Conservation (phyloP, 1,139 yeast genomes). For the Hansenula anomala region DNA sequence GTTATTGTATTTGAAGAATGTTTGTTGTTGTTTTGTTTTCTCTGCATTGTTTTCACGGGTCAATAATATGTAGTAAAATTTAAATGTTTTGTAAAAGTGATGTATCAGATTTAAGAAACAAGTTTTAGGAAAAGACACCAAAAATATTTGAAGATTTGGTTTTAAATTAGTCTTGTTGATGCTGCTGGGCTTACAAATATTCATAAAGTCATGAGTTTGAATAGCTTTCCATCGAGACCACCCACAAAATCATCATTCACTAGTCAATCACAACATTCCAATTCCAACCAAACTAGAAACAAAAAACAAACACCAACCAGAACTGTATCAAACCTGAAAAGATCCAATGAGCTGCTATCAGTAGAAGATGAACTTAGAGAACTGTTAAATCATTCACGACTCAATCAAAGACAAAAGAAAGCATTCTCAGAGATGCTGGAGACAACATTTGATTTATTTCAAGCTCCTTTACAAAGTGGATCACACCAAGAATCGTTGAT, state of each 20-base stretch:
- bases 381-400: slow-evolving; percentile 14
- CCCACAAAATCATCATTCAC: not conserved
- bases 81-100: not conserved
- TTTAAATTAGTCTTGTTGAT: no score
- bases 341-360: slow-evolving; percentile 23
- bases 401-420: slow-evolving; percentile 12
- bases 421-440: slow-evolving; percentile 17
- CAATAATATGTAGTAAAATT: not conserved
- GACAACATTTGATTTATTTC: slow-evolving; percentile 24
- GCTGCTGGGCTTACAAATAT: no score
- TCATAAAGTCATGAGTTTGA: no score
- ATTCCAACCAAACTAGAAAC: no score
- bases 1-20: no score
- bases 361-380: slow-evolving; percentile 23
- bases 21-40: no score
- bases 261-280: not conserved
- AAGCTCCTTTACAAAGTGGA: slow-evolving; percentile 13
- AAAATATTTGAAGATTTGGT: no score
- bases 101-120: not conserved
- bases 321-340: slow-evolving; percentile 9
- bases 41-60: not conserved
- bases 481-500: slow-evolving; percentile 17
- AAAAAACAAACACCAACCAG: not conserved
- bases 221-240: not conserved
- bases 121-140: no score